These are phyloP conservation scores for Aspergillus terreus DNA, from an alignment of 2,329 filamentous ascomycete species.

Conservation along the genomic window DNA sequence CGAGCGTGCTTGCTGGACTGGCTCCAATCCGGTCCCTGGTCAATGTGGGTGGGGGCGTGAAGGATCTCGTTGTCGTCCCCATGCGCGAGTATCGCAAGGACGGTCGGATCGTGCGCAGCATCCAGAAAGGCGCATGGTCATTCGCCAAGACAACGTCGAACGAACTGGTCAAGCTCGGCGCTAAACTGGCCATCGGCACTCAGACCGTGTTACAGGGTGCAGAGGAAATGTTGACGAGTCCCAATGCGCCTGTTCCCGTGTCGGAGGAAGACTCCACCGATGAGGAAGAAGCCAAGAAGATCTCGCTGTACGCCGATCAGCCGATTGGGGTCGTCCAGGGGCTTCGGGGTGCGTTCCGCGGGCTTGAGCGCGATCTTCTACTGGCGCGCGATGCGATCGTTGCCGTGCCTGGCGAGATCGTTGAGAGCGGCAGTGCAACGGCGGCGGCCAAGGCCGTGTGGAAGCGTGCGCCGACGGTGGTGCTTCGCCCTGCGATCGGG, in stretches of 20 bases:
- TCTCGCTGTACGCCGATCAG: constrained; percentile 91
- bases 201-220: constrained; percentile 89
- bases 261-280: constrained; percentile 61
- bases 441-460: constrained; percentile 76
- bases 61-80: constrained; percentile 81
- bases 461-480: constrained; percentile 83
- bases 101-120: constrained; percentile 83
- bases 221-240: constrained; percentile 65
- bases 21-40: constrained; percentile 87
- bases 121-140: constrained; percentile 82
- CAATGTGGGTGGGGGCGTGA: constrained; percentile 83
- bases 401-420: constrained; percentile 84
- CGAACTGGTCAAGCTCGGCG: constrained; percentile 89
- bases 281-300: constrained; percentile 69
- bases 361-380: constrained; percentile 81
- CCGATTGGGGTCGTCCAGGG: constrained; percentile 86
- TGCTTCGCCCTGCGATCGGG: constrained; percentile 85
- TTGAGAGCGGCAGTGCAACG: constrained; percentile 77
- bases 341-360: constrained; percentile 74
- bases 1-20: constrained; percentile 80
- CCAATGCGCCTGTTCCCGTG: constrained; percentile 32
- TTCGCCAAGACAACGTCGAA: constrained; percentile 93
- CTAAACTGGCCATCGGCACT: constrained; percentile 90
- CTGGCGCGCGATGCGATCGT: constrained; percentile 88
- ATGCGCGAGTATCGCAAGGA: constrained; percentile 93